Evolutionary conservation across 2,329 filamentous ascomycete species (phyloP).

Genomic region (Plectosphaerella plurivora): DNA sequence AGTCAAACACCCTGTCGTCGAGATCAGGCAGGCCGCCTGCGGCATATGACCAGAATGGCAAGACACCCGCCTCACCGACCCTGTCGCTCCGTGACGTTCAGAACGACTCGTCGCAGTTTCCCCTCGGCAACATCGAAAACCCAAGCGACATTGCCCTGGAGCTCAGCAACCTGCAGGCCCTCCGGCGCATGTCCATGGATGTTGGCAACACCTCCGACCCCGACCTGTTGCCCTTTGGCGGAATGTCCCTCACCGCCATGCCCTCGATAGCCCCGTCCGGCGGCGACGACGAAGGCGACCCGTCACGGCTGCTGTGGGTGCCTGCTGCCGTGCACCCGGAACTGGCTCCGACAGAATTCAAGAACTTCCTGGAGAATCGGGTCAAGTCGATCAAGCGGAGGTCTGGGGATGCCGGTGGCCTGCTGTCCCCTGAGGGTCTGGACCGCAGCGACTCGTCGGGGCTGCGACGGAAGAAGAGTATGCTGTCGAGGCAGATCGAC

Average conservation of each 20-base stretch:
- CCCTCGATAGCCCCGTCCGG: slow-evolving; percentile 68
- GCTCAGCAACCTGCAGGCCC: slow-evolving; percentile 84
- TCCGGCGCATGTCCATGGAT: slow-evolving; percentile 93
- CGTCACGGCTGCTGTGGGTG: slow-evolving; percentile 89
- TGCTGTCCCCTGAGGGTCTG: slow-evolving; percentile 50
- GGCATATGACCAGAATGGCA: slow-evolving; percentile 34
- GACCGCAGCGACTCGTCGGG: slow-evolving; percentile 54
- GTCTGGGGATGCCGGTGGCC: slow-evolving; percentile 60
- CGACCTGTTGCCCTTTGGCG: slow-evolving; percentile 70
- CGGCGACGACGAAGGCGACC: slow-evolving; percentile 79
- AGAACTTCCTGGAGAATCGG: slow-evolving; percentile 89
- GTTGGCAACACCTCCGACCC: slow-evolving; percentile 69
- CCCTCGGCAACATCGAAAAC: slow-evolving; percentile 85
- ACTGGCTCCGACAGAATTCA: slow-evolving; percentile 92
- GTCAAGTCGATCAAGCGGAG: slow-evolving; percentile 84
- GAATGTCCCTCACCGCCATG: slow-evolving; percentile 61
- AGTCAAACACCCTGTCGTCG: slow-evolving; percentile 33
- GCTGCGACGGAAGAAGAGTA: slow-evolving; percentile 85
- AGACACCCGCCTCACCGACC: slow-evolving; percentile 46
- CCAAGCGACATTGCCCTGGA: slow-evolving; percentile 88
- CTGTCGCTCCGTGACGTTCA: slow-evolving; percentile 49
- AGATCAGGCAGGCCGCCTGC: slow-evolving; percentile 17
- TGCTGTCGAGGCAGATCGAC: slow-evolving; percentile 89
- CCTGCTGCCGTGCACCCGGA: slow-evolving; percentile 92
- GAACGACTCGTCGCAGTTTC: slow-evolving; percentile 68